Evolutionary conservation across 192 early-diverging fungal genomes (phyloP), one percentile per base, ranked within the genome.

Genomic region (Chytriomyces confervae): DNA sequence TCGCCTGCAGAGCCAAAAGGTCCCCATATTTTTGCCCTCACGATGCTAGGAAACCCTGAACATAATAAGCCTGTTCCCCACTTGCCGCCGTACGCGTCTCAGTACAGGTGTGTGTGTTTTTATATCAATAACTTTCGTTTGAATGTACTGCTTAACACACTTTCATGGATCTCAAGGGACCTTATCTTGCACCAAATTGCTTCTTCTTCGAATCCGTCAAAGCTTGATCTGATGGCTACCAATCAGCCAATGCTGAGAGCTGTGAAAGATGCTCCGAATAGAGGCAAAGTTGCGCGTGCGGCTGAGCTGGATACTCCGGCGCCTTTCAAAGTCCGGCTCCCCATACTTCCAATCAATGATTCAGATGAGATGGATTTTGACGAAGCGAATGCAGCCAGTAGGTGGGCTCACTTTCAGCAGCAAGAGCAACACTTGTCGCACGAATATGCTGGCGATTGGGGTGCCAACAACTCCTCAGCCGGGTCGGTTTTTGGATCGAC

Each of bases 81-180:
- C 83, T 57, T 84, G 76, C 4, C 86, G 85, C 71, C 65, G 85
- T 6, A 79, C 83, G 0, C 74, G 86, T 27, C 75, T 80, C 36
- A 76, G 77, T 6, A 82, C 76, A 69, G 82, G 78, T n/a, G n/a
- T 11, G 80, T 87, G 51, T 66, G n/a, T n/a, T n/a, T n/a, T n/a
- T n/a, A n/a, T n/a, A n/a, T n/a, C n/a, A n/a, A n/a, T n/a, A n/a
- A n/a, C n/a, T n/a, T n/a, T n/a, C n/a, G n/a, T n/a, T n/a, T n/a
- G n/a, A n/a, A n/a, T n/a, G n/a, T n/a, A n/a, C n/a, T n/a, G n/a
- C n/a, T n/a, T n/a, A n/a, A n/a, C n/a, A n/a, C n/a, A n/a, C n/a
- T n/a, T n/a, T n/a, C n/a, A n/a, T n/a, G 68, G 46, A 27, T 76
- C 13, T 84, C 86, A 80, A 82, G 82, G 53, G 84, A 81, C 49